phyloP scores from a whole-genome alignment of 176 grass and related monocot genomes.

The Saccharum spontaneum region DNA sequence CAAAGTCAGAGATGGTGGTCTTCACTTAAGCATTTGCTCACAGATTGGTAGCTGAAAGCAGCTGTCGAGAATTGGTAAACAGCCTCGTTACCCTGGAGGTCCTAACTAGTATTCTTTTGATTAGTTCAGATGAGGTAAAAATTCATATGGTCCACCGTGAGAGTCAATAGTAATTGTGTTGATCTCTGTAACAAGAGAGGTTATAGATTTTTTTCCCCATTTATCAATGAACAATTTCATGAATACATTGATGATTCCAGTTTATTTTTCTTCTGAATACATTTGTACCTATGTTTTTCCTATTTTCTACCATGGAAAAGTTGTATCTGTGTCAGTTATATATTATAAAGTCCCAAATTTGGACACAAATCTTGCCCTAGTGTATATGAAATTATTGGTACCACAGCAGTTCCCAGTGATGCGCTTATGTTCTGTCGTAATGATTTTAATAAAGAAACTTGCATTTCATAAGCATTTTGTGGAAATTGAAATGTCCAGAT shows the following conservation, averaged over 20 bases:
- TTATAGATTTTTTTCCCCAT: constrained; percentile 41
- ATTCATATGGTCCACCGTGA: constrained; percentile 34
- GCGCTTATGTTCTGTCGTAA: not conserved
- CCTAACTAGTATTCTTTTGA: constrained; percentile 65
- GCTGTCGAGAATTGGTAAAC: constrained; percentile 42
- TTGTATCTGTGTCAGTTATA: not conserved
- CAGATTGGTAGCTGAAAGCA: constrained; percentile 50
- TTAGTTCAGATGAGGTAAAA: constrained; percentile 45
- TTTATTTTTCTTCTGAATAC: not conserved
- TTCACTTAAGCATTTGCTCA: constrained; percentile 36
- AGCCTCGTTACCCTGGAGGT: constrained; percentile 35
- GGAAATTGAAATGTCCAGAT: not conserved
- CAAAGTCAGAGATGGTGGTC: constrained; percentile 49
- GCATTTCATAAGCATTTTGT: not conserved
- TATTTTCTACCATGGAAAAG: not conserved
- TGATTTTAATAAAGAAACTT: not conserved
- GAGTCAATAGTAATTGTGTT: constrained; percentile 21
- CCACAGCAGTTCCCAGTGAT: not conserved
- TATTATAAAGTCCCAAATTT: not conserved
- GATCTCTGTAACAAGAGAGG: constrained; percentile 35
- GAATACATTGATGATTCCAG: constrained; percentile 25
- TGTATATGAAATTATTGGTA: not conserved
- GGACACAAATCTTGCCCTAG: not conserved
- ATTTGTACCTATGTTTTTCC: not conserved
- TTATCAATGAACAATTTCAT: constrained; percentile 39